Base-by-base conservation (phyloP, 257 asterid genomes). In the Solanum neorickii region DNA sequence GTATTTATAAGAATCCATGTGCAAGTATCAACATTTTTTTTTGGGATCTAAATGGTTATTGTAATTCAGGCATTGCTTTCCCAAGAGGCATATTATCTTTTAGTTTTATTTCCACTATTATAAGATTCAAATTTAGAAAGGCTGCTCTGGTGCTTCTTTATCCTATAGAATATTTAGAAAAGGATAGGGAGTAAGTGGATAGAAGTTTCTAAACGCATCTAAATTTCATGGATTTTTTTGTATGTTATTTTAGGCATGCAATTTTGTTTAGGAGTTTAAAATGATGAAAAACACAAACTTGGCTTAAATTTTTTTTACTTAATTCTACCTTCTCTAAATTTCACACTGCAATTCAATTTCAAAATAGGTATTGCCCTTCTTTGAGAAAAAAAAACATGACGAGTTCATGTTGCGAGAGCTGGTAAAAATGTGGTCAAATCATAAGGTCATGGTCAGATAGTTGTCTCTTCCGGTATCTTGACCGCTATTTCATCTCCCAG, bases 381-480 rank as follows among this genome's bases (percentile, higher is more conserved):
- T 88, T 95, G 77, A 91, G 93, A 89, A 99, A 97, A 91, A 95
- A 94, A 37, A 37, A 89, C 98, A 95, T 87, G 99, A 95, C 12
- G 99, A 96, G 84, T 97, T 95, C 92, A 93, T 96, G 99, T 83
- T 97, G 90, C 94, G 96, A 88, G 99, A 96, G 91, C 98, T 97
- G 7, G 99, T 97, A 52, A 89, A 94, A 89, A 93, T 99, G 92
- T 97, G 99, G 99, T 88, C 88, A 39, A 97, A 96, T 90, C 99
- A 97, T 87, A 97, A 96, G 91, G 86, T 97, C 93, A 96, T 97
- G 99, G 99, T 97, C 70, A 94, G 98, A 87, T 97, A 98, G 99
- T 94, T 97, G 66, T 97, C 99, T 97, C 92, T 96, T 97, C 88
- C 91, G 87, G 87, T 97, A 96, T 89, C 98, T 97, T 76, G 99